Percentiles rank a stretch among this genome's conserved stretches.
phyloP scores from a whole-genome alignment of 768 basidiomycete genomes.

The Filobasidium floriforme region DNA sequence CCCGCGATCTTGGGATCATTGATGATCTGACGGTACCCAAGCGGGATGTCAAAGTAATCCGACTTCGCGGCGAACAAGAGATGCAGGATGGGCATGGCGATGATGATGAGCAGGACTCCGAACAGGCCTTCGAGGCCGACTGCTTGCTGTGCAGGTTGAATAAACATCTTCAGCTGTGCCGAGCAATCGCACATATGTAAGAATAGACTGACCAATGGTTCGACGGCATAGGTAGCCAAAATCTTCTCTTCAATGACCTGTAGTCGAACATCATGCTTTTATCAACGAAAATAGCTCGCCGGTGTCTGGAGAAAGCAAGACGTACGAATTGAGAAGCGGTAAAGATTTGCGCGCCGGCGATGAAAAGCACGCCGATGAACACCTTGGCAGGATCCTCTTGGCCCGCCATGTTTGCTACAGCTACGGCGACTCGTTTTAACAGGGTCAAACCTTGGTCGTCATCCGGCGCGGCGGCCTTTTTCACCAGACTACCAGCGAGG shows the following conservation, averaged over 20 bases:
- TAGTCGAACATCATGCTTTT: not conserved
- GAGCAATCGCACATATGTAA: too few relatives aligned
- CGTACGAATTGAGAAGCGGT: constrained; percentile 40
- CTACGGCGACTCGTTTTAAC: constrained; percentile 14
- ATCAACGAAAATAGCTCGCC: not conserved
- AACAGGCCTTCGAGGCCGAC: constrained; percentile 94
- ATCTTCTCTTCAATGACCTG: constrained; percentile 91
- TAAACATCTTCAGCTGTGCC: too few relatives aligned
- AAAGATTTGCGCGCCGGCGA: constrained; percentile 89
- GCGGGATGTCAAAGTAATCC: constrained; percentile 70
- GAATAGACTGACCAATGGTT: constrained; percentile 58
- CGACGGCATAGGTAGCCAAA: constrained; percentile 74
- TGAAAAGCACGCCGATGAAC: constrained; percentile 67
- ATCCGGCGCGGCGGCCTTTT: constrained; percentile 52
- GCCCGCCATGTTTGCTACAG: constrained; percentile 35
- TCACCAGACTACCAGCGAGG: constrained; percentile 74
- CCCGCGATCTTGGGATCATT: constrained; percentile 63
- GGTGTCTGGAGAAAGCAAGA: not conserved
- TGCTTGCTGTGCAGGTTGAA: constrained; percentile 48
- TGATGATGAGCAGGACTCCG: constrained; percentile 68
- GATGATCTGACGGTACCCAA: constrained; percentile 84
- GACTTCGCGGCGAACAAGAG: constrained; percentile 39
- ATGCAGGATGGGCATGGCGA: constrained; percentile 68
- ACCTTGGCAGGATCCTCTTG: constrained; percentile 41
- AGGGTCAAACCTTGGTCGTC: constrained; percentile 10